Evolutionary conservation across 2,329 filamentous ascomycete genomes (phyloP).

Genomic region (Westerdykella sp.): DNA sequence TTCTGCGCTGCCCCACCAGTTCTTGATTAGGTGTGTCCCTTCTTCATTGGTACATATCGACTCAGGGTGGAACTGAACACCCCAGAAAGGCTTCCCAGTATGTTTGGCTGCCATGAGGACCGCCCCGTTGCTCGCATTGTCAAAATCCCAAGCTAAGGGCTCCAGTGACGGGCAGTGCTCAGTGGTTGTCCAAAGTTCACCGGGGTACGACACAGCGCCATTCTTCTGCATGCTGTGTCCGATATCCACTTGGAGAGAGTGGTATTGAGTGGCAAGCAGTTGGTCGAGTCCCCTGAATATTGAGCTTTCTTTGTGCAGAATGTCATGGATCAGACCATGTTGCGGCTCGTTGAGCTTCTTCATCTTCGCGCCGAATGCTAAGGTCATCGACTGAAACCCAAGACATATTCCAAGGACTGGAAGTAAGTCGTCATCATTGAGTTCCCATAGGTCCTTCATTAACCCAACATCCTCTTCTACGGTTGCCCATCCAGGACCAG

Average conservation of each 20-base stretch:
- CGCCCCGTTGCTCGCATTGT: constrained; percentile 43
- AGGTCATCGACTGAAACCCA: constrained; percentile 76
- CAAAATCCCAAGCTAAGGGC: constrained; percentile 46
- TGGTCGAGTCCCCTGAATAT: constrained; percentile 59
- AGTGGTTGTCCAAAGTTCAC: constrained; percentile 37
- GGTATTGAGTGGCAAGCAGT: constrained; percentile 71
- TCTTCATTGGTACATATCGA: constrained; percentile 72
- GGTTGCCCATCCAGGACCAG: constrained; percentile 77
- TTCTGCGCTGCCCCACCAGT: constrained; percentile 66
- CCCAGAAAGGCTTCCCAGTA: constrained; percentile 66
- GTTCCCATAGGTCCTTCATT: constrained; percentile 68
- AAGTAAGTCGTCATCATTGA: constrained; percentile 53
- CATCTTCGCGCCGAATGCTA: constrained; percentile 61
- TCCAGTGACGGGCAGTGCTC: constrained; percentile 32
- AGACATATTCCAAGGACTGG: constrained; percentile 86
- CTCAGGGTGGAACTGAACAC: constrained; percentile 85
- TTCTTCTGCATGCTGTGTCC: constrained; percentile 24
- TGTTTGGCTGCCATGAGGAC: constrained; percentile 76
- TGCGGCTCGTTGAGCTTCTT: constrained; percentile 63
- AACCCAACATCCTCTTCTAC: constrained; percentile 72
- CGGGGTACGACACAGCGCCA: constrained; percentile 32
- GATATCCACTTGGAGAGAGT: constrained; percentile 52
- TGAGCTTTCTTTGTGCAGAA: constrained; percentile 55
- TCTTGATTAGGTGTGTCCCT: constrained; percentile 58
- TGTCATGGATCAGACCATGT: constrained; percentile 71